phyloP scores from a whole-genome alignment of 2,329 filamentous ascomycete species.

The Fusarium agapanthi region DNA sequence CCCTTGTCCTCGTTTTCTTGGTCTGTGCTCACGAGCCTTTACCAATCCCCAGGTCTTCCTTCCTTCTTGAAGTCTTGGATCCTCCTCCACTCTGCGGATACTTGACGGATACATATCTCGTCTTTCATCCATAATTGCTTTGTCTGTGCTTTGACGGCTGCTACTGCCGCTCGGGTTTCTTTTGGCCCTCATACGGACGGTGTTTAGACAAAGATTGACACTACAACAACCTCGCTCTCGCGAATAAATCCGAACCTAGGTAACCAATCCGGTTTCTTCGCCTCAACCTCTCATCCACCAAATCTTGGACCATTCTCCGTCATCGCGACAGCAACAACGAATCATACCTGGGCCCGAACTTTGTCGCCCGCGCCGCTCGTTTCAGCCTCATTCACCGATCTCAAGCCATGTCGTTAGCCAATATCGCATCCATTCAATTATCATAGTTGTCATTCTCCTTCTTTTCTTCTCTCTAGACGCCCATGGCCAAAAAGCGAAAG shows the following conservation, averaged over 20 bases:
- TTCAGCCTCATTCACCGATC: conserved; percentile 18
- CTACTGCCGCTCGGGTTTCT: not conserved
- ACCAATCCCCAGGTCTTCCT: conserved; percentile 34
- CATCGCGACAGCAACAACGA: conserved; percentile 10
- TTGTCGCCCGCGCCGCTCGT: conserved; percentile 28
- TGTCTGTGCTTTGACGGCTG: not conserved
- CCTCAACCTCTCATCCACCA: not conserved
- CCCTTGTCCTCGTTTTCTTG: conserved; percentile 24
- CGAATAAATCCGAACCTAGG: not conserved
- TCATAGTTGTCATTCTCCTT: not conserved
- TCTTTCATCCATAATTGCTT: conserved; percentile 18
- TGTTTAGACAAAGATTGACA: not conserved
- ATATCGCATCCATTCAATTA: conserved; percentile 21
- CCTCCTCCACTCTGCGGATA: conserved; percentile 23
- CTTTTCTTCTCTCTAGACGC: conserved; percentile 18
- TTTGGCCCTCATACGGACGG: not conserved
- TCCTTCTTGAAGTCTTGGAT: conserved; percentile 14
- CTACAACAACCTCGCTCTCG: not conserved
- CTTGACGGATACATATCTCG: not conserved
- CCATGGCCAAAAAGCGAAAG: conserved; percentile 50
- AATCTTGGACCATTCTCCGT: not conserved
- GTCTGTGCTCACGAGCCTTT: conserved; percentile 31
- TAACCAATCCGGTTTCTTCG: not conserved
- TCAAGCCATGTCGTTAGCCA: conserved; percentile 37
- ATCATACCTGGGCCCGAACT: not conserved